Evolutionary conservation across 2,329 filamentous ascomycete genomes (phyloP), one percentile per base, ranked within the genome.

Genomic region (Fusarium haematococcum): DNA sequence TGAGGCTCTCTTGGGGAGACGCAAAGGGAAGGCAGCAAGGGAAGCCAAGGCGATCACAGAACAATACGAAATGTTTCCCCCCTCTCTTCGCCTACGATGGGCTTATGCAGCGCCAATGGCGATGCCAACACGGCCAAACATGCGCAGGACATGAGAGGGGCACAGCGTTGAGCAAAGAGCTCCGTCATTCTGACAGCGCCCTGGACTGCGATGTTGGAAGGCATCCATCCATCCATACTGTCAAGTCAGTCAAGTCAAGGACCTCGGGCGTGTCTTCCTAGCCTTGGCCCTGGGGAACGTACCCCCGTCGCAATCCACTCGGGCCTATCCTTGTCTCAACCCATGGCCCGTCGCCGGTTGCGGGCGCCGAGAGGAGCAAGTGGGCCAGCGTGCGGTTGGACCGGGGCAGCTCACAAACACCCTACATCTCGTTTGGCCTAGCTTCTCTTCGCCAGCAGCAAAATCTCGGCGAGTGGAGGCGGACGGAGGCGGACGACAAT

Each of bases 181-280:
- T 56, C 62, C 72, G 72, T 74, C 72, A 75, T 75, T 62, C 65
- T 75, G 69, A 75, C 69, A 73, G 58, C 20, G 50, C 52, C 62
- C 68, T 25, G 37, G 60, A 64, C 37, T 58, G 27, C 23, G 50
- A 59, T 45, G 27, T 37, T 45, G 50, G 37, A 61, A 33, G 25
- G 27, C 18, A 33, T 52, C 59, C 45, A 50, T 50, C 45, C 20
- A n/a, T 35, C 39, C 39, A 41, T 54, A 50, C 59, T 39, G 41
- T 56, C 43, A 64, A 65, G 43, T 48, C 43, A 48, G 41, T 56
- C 43, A 64, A 65, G 43, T 48, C 43, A 48, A 60, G 59, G 63
- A 54, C 61, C 65, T 54, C 45, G 41, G 57, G 56, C 27, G 59
- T 35, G 45, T 57, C 66, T 65, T 66, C 25, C 54, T 65, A 54